These are phyloP conservation scores for Coemansia sp. DNA, from an alignment of 192 early-diverging fungal genomes.

Conservation along the genomic window DNA sequence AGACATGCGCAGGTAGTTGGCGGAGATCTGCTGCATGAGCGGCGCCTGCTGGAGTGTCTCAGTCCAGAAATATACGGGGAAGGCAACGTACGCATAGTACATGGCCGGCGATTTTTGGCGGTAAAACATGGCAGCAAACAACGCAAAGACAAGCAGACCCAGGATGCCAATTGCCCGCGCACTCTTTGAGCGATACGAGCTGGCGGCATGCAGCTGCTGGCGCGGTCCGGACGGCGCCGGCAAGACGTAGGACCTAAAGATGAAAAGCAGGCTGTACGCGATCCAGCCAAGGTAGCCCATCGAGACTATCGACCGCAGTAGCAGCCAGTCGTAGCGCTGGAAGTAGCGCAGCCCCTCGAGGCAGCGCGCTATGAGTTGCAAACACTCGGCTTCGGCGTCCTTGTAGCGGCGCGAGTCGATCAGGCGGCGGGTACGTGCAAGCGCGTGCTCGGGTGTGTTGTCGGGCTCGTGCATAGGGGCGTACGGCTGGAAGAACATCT, in stretches of 20 bases:
- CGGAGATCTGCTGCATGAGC: constrained; percentile 33
- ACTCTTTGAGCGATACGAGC: constrained; percentile 11
- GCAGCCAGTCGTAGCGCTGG: constrained; percentile 97
- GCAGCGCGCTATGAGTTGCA: constrained; percentile 61
- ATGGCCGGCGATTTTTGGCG: constrained; percentile 74
- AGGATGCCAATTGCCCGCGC: constrained; percentile 42
- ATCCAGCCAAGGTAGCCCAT: constrained; percentile 92
- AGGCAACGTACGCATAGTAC: constrained; percentile 87
- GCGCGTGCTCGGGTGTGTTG: constrained; percentile 55
- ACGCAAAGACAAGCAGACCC: constrained; percentile 35
- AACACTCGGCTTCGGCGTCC: constrained; percentile 69
- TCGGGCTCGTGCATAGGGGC: constrained; percentile 58
- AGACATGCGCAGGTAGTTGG: constrained; percentile 15
- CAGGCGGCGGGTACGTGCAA: constrained; percentile 59
- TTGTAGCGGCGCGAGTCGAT: constrained; percentile 65
- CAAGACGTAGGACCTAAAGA: constrained; percentile 67
- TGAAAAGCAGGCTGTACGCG: constrained; percentile 76
- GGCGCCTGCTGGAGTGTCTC: constrained; percentile 52
- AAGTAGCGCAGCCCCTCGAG: constrained; percentile 89
- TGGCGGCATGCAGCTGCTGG: too few species aligned
- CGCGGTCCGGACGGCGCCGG: background rate
- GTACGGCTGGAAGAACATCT: constrained; percentile 81
- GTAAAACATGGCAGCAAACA: constrained; percentile 63
- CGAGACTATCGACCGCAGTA: constrained; percentile 80
- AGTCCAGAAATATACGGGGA: constrained; percentile 87